Evolutionary conservation across 768 basidiomycete species (phyloP), one percentile per base, ranked within the genome.

Genomic region (Mycena vitilis): DNA sequence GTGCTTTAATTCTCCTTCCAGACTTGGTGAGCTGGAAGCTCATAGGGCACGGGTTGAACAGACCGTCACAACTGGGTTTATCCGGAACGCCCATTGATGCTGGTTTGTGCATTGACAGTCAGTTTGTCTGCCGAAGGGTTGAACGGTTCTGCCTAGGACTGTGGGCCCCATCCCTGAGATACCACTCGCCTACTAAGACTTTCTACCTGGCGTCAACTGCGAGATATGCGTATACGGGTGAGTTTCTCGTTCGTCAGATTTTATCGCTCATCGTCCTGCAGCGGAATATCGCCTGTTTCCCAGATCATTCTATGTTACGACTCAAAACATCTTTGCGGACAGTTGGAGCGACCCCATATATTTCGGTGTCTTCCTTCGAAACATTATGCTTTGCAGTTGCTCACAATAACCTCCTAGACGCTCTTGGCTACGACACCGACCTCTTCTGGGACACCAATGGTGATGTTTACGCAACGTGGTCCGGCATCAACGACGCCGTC

Each of bases 401-500:
- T 54, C 4, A 20, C 37, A 44, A 37, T 25, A 38, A 54, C 44
- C 16, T 47, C 49, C 38, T 44, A 81, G 82, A 82, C 61, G 72
- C 75, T 25, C 68, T 82, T 53, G 82, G 81, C 2, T 83, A 83
- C 60, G 82, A 83, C 58, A 68, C 77, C 2, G 81, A 82, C 65
- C 60, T 83, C n/a, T 83, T 83, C 69, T 83, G 81, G 81, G 81
- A 82, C 58, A 73, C 70, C 22, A 78, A 80, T 55, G 81, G 79
- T 20, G 80, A 81, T 63, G 81, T 67, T 4, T 83, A 81, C 59
- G 68, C 59, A 44, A 82, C 81, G 4, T 83, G 81, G 81, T 78
- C 74, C 10, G 79, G 81, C 2, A 82, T 78, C 53, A 82, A 81
- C 70, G 79, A 83, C 63, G 74, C 76, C n/a, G 63, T 78, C 6